phyloP scores from a whole-genome alignment of 2,329 filamentous ascomycete genomes.

The Hypocreales sp. region DNA sequence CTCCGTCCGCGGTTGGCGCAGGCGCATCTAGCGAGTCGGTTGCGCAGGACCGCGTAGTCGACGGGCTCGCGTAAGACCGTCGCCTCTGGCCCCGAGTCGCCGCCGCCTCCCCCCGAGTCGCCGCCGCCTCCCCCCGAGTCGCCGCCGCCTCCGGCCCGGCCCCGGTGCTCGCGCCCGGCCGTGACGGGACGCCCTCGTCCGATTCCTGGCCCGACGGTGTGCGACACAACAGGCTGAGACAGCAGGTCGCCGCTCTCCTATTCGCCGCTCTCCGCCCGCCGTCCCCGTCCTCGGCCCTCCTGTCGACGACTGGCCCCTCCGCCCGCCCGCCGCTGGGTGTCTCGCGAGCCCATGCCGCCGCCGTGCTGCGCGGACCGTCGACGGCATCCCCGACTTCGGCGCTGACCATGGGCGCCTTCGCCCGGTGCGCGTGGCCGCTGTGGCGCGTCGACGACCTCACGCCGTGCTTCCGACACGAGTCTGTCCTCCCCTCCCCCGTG shows the following conservation, averaged over 20 bases:
- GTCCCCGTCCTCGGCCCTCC: no score
- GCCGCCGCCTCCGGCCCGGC: no score
- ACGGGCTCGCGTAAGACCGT: no score
- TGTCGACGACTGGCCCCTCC: neutral
- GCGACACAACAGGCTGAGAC: slow-evolving; percentile 3
- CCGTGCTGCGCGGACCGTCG: neutral
- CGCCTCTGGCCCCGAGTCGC: no score
- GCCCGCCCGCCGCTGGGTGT: neutral
- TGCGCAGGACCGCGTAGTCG: no score
- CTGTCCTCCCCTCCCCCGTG: slow-evolving; percentile 18
- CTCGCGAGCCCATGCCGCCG: neutral
- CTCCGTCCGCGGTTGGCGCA: no score
- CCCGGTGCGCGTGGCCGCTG: slow-evolving; percentile 39
- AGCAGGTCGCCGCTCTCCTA: no score
- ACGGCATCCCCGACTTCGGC: slow-evolving; percentile 2
- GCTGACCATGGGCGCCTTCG: slow-evolving; percentile 26
- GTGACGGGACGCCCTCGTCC: slow-evolving; percentile 1
- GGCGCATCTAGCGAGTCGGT: no score
- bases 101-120: no score
- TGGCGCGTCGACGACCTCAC: slow-evolving; percentile 51
- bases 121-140: no score
- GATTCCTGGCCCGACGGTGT: slow-evolving; percentile 2
- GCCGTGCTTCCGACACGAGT: slow-evolving; percentile 52
- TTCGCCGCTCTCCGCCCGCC: no score
- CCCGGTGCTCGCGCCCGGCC: no score